Evolutionary conservation across 225 moss, liverwort and hornwort species (phyloP), one percentile per base, ranked within the genome.

Genomic region (Marchantia paleacea): DNA sequence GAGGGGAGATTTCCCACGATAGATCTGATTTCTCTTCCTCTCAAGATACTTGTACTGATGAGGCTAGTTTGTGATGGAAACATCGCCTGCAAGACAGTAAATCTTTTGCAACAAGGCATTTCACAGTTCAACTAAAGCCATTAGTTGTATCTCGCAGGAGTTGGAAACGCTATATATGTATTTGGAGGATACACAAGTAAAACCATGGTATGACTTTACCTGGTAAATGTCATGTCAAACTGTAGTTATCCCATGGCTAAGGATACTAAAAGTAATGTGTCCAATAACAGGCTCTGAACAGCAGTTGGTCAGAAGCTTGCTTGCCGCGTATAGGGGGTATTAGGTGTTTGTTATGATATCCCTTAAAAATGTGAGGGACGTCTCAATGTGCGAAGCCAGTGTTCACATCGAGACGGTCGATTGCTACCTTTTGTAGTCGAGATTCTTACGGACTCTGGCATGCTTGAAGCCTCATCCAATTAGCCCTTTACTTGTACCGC

Each of bases 141-240:
- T 60, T 60, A 75, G 26, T 66, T 15, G 10, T 60, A 16, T 60
- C 10, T 60, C 53, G 31, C 77, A 88, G 88, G 83, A 81, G 57
- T 88, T 79, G 88, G 85, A 79, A 83, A 71, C 39, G 68, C 81
- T 47, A 84, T 88, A 15, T 88, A 83, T 78, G 83, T 88, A 67
- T 73, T 88, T 80, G 88, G 88, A 76, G 88, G 88, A 26, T 82
- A 77, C 76, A 81, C 85, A 68, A 83, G 66, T 79, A 82, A 72
- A 80, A 77, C 78, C 76, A 76, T 83, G 83, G 88, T 88, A 83
- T 60, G 58, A 57, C 57, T 39, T 75, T 19, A 22, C 61, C 60
- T 57, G 53, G n/a, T 10, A 47, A 31, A 25, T 54, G 31, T 53
- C 78, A 48, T 79, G 73, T 52, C 25, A 24, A 8, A 39, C 39